Conservation (phyloP, 2,329 filamentous ascomycete genomes). For the Microdochium trichocladiopsis region DNA sequence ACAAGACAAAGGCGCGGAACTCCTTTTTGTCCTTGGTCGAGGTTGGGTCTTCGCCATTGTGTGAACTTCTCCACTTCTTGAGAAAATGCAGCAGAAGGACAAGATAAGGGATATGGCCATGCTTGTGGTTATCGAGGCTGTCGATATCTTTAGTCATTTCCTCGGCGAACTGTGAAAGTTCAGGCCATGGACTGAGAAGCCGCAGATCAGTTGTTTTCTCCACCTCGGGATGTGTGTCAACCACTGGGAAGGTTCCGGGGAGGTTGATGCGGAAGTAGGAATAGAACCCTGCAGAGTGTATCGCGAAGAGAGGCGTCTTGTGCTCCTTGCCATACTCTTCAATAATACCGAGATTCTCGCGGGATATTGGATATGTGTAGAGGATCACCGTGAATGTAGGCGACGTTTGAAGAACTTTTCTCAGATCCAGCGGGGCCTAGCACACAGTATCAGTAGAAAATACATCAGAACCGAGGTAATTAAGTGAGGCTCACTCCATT, state of each 20-base stretch:
- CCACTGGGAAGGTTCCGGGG: slow-evolving; percentile 77
- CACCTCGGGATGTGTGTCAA: slow-evolving; percentile 91
- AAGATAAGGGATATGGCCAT: slow-evolving; percentile 87
- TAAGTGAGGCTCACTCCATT: slow-evolving; percentile 25
- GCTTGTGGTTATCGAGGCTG: slow-evolving; percentile 66
- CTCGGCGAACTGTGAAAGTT: slow-evolving; percentile 60
- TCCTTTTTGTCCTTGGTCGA: slow-evolving; percentile 80
- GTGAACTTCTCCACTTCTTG: slow-evolving; percentile 66
- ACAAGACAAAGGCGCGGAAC: slow-evolving; percentile 66
- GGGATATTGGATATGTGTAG: slow-evolving; percentile 42
- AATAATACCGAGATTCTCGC: slow-evolving; percentile 35
- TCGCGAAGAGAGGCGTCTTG: slow-evolving; percentile 68
- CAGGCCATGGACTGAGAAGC: slow-evolving; percentile 78
- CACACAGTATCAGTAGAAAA: slow-evolving; percentile 6
- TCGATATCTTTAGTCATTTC: slow-evolving; percentile 65
- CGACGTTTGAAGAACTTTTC: slow-evolving; percentile 31
- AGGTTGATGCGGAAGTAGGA: slow-evolving; percentile 78
- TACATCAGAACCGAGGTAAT: slow-evolving; percentile 1
- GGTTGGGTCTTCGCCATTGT: slow-evolving; percentile 61
- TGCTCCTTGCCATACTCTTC: slow-evolving; percentile 42
- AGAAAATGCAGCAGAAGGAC: slow-evolving; percentile 78
- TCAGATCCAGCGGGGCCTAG: slow-evolving; percentile 26
- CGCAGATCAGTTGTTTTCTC: slow-evolving; percentile 80
- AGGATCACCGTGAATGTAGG: slow-evolving; percentile 45
- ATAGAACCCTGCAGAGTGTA: slow-evolving; percentile 90